Percentiles rank a stretch among this genome's conserved stretches.
These are phyloP conservation scores for Epichloe baconii DNA, from an alignment of 2,329 filamentous ascomycete species.

Conservation along the genomic window DNA sequence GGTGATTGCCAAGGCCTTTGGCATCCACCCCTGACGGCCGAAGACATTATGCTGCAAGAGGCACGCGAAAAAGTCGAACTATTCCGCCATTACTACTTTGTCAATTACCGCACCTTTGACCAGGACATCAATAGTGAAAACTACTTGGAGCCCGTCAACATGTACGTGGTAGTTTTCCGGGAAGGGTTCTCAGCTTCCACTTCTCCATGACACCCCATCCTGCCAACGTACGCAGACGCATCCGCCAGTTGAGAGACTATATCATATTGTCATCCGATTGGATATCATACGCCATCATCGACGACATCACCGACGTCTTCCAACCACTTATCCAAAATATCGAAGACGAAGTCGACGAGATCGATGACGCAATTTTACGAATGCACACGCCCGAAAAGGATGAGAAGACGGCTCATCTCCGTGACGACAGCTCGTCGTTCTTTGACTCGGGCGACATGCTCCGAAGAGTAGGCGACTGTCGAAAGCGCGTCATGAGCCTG, in stretches of 20 bases:
- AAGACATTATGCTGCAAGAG: slow-evolving; percentile 96
- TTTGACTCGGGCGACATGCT: slow-evolving; percentile 64
- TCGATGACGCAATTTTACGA: slow-evolving; percentile 79
- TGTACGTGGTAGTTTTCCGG: slow-evolving; percentile 94
- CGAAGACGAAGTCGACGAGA: slow-evolving; percentile 92
- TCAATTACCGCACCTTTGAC: slow-evolving; percentile 96
- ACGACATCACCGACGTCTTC: slow-evolving; percentile 96
- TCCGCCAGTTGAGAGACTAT: slow-evolving; percentile 89
- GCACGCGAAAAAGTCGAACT: slow-evolving; percentile 95
- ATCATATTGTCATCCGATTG: slow-evolving; percentile 87
- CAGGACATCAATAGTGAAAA: slow-evolving; percentile 82
- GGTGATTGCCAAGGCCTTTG: slow-evolving; percentile 79
- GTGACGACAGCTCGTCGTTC: slow-evolving; percentile 30
- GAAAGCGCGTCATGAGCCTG: slow-evolving; percentile 94
- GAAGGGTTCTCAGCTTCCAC: slow-evolving; percentile 92
- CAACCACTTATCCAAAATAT: slow-evolving; percentile 84
- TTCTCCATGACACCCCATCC: slow-evolving; percentile 94
- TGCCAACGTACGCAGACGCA: slow-evolving; percentile 85
- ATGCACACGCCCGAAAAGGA: slow-evolving; percentile 53
- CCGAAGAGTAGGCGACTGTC: slow-evolving; percentile 78
- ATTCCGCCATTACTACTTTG: slow-evolving; percentile 95
- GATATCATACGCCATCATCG: slow-evolving; percentile 96
- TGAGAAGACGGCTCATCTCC: slow-evolving; percentile 32
- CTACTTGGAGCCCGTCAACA: slow-evolving; percentile 89
- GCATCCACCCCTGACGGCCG: slow-evolving; percentile 90